Conservation (phyloP, 495 filamentous ascomycete species). For the Aspergillus cristatus region DNA sequence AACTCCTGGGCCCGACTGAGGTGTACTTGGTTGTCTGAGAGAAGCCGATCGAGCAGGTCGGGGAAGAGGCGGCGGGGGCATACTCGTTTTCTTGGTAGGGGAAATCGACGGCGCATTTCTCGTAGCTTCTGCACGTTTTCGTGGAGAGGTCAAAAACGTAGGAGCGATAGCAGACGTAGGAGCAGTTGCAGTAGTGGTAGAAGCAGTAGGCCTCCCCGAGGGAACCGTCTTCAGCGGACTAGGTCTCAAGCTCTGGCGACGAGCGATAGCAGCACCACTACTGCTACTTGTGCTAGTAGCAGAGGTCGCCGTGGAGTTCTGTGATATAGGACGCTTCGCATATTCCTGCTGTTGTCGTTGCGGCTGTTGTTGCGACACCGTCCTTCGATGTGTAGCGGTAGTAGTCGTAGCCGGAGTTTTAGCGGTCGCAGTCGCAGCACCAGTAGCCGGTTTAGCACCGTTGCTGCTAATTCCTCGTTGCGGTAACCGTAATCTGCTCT, state of each 20-base stretch:
- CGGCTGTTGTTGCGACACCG: neutral
- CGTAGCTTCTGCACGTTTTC: constrained; percentile 13
- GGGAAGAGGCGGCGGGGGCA: constrained; percentile 22
- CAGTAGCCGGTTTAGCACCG: too few relatives aligned
- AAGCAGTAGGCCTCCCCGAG: constrained; percentile 6
- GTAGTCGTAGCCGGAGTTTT: too few relatives aligned
- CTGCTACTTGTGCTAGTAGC: neutral
- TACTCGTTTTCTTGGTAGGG: constrained; percentile 31
- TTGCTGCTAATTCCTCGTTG: constrained; percentile 4
- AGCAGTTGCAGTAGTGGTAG: constrained; percentile 6
- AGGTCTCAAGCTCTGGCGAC: constrained; percentile 30
- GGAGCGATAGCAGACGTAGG: constrained; percentile 3
- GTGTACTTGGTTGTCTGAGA: constrained; percentile 23
- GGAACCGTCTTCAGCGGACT: constrained; percentile 15
- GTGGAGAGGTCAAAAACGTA: constrained; percentile 20
- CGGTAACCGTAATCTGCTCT: constrained; percentile 2
- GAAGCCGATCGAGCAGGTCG: constrained; percentile 32
- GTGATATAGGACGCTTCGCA: neutral
- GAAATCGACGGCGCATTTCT: constrained; percentile 20
- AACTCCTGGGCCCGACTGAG: neutral
- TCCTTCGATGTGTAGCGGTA: too few relatives aligned
- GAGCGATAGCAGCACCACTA: constrained; percentile 1
- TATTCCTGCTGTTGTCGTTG: constrained; percentile 2
- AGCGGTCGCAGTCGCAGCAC: too few relatives aligned
- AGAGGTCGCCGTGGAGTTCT: constrained; percentile 4